These are phyloP conservation scores for Zoysia japonica DNA, from an alignment of 176 grass and related monocot species.

Conservation along the genomic window DNA sequence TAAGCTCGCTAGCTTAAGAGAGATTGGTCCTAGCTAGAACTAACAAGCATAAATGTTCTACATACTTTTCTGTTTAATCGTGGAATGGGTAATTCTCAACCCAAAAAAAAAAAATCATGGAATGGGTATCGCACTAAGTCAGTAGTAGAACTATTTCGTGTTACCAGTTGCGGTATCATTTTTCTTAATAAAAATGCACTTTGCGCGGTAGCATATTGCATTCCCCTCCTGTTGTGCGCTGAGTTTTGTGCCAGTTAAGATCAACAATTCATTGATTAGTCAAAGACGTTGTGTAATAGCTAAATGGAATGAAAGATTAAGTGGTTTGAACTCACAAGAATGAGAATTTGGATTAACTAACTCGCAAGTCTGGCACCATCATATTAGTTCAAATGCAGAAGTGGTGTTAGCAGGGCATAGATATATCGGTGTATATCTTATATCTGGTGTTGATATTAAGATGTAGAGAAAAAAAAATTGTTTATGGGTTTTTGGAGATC, in stretches of 20 bases:
- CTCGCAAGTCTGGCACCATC: background rate
- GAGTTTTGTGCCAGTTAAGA: background rate
- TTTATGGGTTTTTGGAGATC: background rate
- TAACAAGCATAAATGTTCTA: background rate
- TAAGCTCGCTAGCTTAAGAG: background rate
- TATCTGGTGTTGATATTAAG: constrained; percentile 9
- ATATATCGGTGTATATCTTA: background rate
- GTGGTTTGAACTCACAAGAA: background rate
- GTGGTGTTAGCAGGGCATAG: background rate
- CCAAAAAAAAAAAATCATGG: background rate
- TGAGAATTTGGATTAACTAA: background rate
- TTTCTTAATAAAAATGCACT: background rate
- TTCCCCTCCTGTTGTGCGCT: background rate
- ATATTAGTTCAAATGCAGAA: background rate
- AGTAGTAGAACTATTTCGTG: background rate
- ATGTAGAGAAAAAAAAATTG: background rate
- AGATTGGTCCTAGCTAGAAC: background rate
- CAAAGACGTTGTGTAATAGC: background rate
- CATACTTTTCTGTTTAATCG: background rate
- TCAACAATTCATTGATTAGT: background rate
- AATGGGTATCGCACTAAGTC: background rate
- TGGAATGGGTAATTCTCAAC: background rate
- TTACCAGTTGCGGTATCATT: background rate
- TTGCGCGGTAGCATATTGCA: background rate
- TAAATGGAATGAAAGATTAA: background rate